phyloP scores from a whole-genome alignment of 1,284 basidiomycete species.

The Nidula niveotomentosa region DNA sequence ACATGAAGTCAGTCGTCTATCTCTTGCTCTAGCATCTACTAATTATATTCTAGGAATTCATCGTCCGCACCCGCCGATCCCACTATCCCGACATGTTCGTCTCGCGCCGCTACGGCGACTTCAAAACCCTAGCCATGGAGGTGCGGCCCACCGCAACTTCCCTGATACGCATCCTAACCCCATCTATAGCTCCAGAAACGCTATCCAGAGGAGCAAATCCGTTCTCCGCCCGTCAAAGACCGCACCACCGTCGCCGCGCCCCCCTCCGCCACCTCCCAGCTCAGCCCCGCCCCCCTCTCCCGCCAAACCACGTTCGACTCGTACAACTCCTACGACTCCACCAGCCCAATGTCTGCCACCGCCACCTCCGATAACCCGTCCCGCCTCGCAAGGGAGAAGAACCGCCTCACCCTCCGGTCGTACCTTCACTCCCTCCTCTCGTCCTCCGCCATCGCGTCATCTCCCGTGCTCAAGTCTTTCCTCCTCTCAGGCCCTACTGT shows the following conservation, averaged over 20 bases:
- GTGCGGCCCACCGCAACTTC: conserved; percentile 37
- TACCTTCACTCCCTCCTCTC: conserved; percentile 84
- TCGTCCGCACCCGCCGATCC: conserved; percentile 84
- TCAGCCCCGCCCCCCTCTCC: conserved; percentile 13
- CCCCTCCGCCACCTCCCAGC: conserved; percentile 26
- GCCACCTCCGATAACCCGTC: conserved; percentile 20
- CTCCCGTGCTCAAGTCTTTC: conserved; percentile 86
- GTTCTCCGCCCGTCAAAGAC: conserved; percentile 85
- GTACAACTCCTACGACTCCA: conserved; percentile 8
- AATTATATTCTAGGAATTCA: conserved; percentile 73
- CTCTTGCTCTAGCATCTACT: conserved; percentile 6
- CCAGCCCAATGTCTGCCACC: conserved; percentile 3
- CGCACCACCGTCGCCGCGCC: conserved; percentile 63
- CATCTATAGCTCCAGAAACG: conserved; percentile 71
- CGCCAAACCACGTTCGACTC: conserved; percentile 9
- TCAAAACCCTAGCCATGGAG: conserved; percentile 83
- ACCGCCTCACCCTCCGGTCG: conserved; percentile 90
- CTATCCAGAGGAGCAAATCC: conserved; percentile 79
- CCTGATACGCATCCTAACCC: conserved; percentile 9
- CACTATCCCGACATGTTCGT: conserved; percentile 82
- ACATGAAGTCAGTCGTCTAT: conserved; percentile 67
- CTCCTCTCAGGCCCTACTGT: conserved; percentile 77
- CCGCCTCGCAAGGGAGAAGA: conserved; percentile 88
- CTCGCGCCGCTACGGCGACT: conserved; percentile 93
- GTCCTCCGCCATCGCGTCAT: conserved; percentile 77